Percentiles rank a stretch among this genome's conserved stretches.
phyloP scores from a whole-genome alignment of 2,329 filamentous ascomycete genomes.

The Fusarium sp. region DNA sequence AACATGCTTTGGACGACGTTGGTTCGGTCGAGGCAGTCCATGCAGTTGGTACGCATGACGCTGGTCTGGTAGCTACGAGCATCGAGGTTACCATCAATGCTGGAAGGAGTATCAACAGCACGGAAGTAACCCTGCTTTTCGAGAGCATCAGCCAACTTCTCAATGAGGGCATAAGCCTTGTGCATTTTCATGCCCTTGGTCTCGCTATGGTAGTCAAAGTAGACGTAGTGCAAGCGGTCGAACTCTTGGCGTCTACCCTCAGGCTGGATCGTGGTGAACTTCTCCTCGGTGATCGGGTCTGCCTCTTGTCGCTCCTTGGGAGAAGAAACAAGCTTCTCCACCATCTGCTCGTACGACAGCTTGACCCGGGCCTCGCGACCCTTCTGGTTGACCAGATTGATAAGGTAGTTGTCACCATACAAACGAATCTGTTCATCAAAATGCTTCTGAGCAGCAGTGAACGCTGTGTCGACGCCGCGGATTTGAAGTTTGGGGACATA shows the following conservation, averaged over 20 bases:
- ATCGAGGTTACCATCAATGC: constrained; percentile 79
- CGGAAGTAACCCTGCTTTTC: constrained; percentile 91
- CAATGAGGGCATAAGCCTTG: constrained; percentile 87
- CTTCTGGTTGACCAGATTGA: constrained; percentile 97
- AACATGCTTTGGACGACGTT: constrained; percentile 99
- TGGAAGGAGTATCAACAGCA: constrained; percentile 86
- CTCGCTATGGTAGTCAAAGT: constrained; percentile 98
- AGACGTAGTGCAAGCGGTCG: constrained; percentile 93
- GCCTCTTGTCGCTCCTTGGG: constrained; percentile 76
- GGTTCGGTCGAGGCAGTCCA: constrained; percentile 98
- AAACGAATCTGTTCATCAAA: constrained; percentile 94
- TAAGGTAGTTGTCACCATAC: constrained; percentile 97
- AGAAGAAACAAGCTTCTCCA: constrained; percentile 79
- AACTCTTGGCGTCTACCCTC: constrained; percentile 72
- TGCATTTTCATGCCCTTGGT: constrained; percentile 97
- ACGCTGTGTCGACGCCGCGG: constrained; percentile 84
- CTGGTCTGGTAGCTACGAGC: constrained; percentile 86
- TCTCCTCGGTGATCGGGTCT: constrained; percentile 79
- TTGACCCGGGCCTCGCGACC: constrained; percentile 92
- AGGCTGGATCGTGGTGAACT: constrained; percentile 83
- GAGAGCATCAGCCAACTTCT: constrained; percentile 83
- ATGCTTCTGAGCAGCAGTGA: constrained; percentile 85
- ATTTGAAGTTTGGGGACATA: constrained; percentile 94
- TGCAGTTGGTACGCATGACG: constrained; percentile 97
- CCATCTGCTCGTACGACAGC: constrained; percentile 92